Evolutionary conservation across 2,329 filamentous ascomycete genomes (phyloP).

Genomic region (Nemania sp.): DNA sequence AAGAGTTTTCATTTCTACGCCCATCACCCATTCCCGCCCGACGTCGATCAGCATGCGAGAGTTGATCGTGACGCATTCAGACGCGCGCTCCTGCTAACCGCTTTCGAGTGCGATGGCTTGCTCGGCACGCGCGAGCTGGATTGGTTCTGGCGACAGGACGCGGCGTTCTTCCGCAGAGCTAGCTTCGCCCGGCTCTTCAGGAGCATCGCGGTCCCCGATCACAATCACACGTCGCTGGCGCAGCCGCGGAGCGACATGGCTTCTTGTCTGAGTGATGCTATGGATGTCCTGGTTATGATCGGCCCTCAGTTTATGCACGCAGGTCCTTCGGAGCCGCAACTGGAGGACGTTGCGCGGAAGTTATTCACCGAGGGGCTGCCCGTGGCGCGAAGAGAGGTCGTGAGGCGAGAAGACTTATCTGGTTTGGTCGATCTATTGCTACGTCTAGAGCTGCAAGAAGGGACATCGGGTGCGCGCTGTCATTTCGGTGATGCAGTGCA

Average conservation of each 20-base stretch:
- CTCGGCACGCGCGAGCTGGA: conserved; percentile 22
- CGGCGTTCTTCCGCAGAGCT: conserved; percentile 8
- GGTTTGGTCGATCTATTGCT: conserved; percentile 1
- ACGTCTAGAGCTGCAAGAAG: not conserved
- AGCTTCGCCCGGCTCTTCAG: conserved; percentile 11
- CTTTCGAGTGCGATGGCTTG: conserved; percentile 6
- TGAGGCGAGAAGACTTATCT: conserved; percentile 1
- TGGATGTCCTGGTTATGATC: conserved; percentile 17
- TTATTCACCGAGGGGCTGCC: not conserved
- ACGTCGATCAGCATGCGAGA: not conserved
- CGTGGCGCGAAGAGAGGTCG: not conserved
- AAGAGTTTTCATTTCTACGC: conserved; percentile 23
- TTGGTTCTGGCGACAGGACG: conserved; percentile 15
- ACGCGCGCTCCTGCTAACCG: conserved; percentile 2
- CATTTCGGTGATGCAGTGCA: not conserved
- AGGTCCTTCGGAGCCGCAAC: not conserved
- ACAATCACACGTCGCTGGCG: not conserved
- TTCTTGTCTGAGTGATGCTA: conserved; percentile 3
- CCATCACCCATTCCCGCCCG: conserved; percentile 7
- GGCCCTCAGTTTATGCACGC: conserved; percentile 16
- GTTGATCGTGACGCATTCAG: conserved; percentile 11
- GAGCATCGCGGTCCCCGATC: not conserved
- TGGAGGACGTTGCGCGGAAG: conserved; percentile 7
- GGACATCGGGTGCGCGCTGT: not conserved
- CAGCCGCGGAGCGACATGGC: no score